Conservation (phyloP, 495 filamentous ascomycete genomes). For the Penicillium parvum region DNA sequence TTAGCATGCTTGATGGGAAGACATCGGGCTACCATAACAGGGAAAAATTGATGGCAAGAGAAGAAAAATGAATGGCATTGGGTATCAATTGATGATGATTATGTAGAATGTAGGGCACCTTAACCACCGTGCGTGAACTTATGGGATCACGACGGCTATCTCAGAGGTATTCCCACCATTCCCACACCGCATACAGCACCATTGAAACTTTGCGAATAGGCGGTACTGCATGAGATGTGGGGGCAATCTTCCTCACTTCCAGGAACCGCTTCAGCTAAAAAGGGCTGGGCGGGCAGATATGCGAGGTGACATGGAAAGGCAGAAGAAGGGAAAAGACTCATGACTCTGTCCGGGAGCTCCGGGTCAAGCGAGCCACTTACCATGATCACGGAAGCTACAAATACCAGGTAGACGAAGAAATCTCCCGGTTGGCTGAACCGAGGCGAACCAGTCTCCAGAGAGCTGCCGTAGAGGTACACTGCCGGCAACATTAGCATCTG, state of each 20-base stretch:
- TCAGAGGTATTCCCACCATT: slow-evolving; percentile 88
- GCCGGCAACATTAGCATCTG: slow-evolving; percentile 25
- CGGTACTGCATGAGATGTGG: slow-evolving; percentile 63
- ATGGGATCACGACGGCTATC: slow-evolving; percentile 66
- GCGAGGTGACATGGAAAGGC: slow-evolving; percentile 54
- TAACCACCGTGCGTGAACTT: slow-evolving; percentile 67
- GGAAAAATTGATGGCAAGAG: slow-evolving; percentile 1
- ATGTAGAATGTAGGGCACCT: slow-evolving; percentile 79
- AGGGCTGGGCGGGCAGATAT: slow-evolving; percentile 94
- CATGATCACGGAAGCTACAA: slow-evolving; percentile 54
- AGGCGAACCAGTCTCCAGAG: slow-evolving; percentile 56
- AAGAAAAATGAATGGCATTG: slow-evolving; percentile 20
- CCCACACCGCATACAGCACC: slow-evolving; percentile 70
- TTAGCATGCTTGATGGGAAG: slow-evolving; percentile 16
- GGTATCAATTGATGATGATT: slow-evolving; percentile 14
- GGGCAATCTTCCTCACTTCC: slow-evolving; percentile 95
- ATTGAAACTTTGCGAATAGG: slow-evolving; percentile 71
- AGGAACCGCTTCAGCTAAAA: slow-evolving; percentile 92
- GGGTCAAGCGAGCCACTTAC: slow-evolving; percentile 47
- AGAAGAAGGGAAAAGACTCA: slow-evolving; percentile 15
- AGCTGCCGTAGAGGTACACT: slow-evolving; percentile 65
- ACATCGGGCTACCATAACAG: slow-evolving; percentile 18
- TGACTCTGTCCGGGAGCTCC: slow-evolving; percentile 6
- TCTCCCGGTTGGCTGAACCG: slow-evolving; percentile 61
- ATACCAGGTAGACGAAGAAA: slow-evolving; percentile 63